A percentile compares a stretch with the other conserved stretches of the same genome.
Evolutionary conservation across 129 eudicot genomes (phyloP).

Genomic region (Gnaphalium uliginosum): DNA sequence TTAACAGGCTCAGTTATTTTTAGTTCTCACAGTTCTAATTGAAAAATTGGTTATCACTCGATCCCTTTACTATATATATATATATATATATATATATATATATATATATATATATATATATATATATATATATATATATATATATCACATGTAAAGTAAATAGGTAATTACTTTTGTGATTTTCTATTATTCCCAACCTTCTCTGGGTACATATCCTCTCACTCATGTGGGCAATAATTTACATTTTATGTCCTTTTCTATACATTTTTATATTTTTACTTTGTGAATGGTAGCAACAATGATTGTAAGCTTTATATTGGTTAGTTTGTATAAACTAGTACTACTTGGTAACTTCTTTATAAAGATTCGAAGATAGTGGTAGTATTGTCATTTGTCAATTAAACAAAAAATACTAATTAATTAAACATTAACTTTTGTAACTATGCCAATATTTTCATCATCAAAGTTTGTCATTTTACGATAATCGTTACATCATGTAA

Average conservation of each 20-base stretch:
- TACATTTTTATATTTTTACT: background rate
- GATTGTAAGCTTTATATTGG: slow-evolving; percentile 7
- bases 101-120: too few relatives aligned
- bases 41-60: too few relatives aligned
- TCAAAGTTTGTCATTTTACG: too few relatives aligned
- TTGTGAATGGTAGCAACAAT: background rate
- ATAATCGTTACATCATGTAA: too few relatives aligned
- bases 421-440: background rate
- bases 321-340: background rate
- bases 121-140: too few relatives aligned
- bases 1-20: too few relatives aligned
- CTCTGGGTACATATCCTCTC: background rate
- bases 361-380: slow-evolving; percentile 9
- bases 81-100: too few relatives aligned
- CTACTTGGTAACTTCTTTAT: slow-evolving; percentile 24
- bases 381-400: background rate
- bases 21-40: too few relatives aligned
- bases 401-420: background rate
- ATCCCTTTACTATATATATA: too few relatives aligned
- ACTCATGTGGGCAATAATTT: slow-evolving; percentile 6
- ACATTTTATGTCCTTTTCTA: slow-evolving; percentile 1
- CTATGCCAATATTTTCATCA: background rate
- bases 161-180: too few relatives aligned
- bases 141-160: too few relatives aligned
- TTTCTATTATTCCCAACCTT: too few relatives aligned